These are phyloP conservation scores for Podila horticola DNA, from an alignment of 192 early-diverging fungal species.

Conservation along the genomic window DNA sequence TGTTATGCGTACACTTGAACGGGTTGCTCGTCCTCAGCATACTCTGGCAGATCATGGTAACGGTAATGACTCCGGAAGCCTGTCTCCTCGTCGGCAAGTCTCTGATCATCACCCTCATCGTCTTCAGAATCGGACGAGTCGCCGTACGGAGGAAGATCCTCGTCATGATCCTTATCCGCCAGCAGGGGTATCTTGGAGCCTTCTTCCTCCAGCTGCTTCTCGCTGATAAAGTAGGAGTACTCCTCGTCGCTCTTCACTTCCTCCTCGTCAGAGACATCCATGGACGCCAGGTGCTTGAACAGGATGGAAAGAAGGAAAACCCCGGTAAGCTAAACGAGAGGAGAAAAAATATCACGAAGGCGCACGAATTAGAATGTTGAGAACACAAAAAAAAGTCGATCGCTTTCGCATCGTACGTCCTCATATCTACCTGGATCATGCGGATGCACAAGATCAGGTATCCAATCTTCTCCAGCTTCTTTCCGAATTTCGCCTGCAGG, in stretches of 20 bases:
- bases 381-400: not conserved
- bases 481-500: conserved; percentile 17
- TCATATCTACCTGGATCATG: conserved; percentile 22
- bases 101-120: not conserved
- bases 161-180: conserved; percentile 12
- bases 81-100: not conserved
- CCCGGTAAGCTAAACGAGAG: conserved; percentile 17
- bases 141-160: conserved; percentile 21
- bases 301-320: conserved; percentile 26
- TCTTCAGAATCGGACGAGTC: not conserved
- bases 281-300: conserved; percentile 22
- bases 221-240: conserved; percentile 15
- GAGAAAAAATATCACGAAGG: not conserved
- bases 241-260: conserved; percentile 17
- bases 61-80: not conserved
- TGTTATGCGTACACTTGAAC: too few relatives aligned
- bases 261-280: conserved; percentile 4
- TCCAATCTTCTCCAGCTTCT: conserved; percentile 8
- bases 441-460: conserved; percentile 16
- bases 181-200: conserved; percentile 18
- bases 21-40: not conserved
- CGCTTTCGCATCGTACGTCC: not conserved
- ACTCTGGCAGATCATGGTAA: not conserved
- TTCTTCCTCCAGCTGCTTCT: conserved; percentile 26
- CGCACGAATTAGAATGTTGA: not conserved